These are phyloP conservation scores for Ogataea nonfermentans DNA, from an alignment of 805 yeast genomes.

Conservation along the genomic window DNA sequence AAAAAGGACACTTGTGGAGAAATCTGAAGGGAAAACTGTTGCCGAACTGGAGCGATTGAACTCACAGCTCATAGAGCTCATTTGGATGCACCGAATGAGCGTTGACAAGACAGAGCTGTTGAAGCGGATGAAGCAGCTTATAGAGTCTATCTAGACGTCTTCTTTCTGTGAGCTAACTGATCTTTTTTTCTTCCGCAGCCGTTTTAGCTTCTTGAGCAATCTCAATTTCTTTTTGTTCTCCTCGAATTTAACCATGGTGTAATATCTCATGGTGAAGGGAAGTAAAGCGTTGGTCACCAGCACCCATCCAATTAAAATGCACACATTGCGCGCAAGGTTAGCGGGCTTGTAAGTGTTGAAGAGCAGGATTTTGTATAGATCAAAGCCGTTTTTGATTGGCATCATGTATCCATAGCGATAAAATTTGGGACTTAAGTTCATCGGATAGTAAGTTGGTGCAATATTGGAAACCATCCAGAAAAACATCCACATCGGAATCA, in stretches of 20 bases:
- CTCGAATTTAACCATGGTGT: constrained; percentile 14
- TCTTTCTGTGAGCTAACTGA: background rate
- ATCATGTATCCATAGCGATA: constrained; percentile 65
- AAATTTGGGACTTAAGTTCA: constrained; percentile 51
- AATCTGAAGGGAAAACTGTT: constrained; percentile 41
- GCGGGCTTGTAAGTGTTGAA: constrained; percentile 52
- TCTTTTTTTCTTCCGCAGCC: constrained; percentile 3
- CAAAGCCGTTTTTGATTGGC: constrained; percentile 63
- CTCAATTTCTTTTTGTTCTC: constrained; percentile 14
- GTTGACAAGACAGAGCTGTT: constrained; percentile 45
- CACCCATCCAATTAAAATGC: constrained; percentile 58
- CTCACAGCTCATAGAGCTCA: constrained; percentile 65
- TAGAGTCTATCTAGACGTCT: constrained; percentile 7
- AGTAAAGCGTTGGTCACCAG: constrained; percentile 44
- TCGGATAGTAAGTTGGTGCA: constrained; percentile 61
- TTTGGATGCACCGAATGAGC: constrained; percentile 63
- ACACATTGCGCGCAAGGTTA: constrained; percentile 57
- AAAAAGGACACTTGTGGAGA: constrained; percentile 34
- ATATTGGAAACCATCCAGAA: constrained; percentile 66
- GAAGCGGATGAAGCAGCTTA: constrained; percentile 29
- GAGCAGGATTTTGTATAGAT: constrained; percentile 54
- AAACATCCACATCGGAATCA: constrained; percentile 64
- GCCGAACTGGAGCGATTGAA: constrained; percentile 62
- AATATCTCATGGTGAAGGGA: constrained; percentile 36
- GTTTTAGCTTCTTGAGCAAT: constrained; percentile 16